Percentiles rank a stretch among this genome's conserved stretches.
phyloP scores from a whole-genome alignment of 192 early-diverging fungal genomes.

The Linnemannia schmuckeri region DNA sequence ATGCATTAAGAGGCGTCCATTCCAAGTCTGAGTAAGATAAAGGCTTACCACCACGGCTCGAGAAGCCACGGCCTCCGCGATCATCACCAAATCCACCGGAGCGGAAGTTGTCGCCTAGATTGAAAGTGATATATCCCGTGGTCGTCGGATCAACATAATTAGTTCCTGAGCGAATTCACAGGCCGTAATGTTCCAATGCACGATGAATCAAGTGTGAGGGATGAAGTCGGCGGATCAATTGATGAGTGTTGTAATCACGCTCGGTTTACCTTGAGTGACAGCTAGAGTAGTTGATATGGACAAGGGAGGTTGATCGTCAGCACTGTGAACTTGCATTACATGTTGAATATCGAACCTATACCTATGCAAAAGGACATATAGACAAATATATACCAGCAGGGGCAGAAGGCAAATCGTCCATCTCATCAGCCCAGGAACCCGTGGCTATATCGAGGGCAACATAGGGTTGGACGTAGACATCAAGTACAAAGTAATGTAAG shows the following conservation, averaged over 20 bases:
- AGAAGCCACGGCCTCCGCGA: slow-evolving; percentile 47
- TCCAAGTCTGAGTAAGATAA: not conserved
- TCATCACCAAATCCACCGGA: slow-evolving; percentile 53
- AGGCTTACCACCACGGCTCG: slow-evolving; percentile 53
- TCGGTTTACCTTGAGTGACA: slow-evolving; percentile 34
- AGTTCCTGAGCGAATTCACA: slow-evolving; percentile 3
- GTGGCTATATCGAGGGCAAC: slow-evolving; percentile 53
- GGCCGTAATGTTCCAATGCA: not conserved
- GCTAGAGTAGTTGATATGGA: slow-evolving; percentile 12
- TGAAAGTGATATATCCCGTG: not conserved
- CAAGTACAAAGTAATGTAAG: not conserved
- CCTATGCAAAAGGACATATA: slow-evolving; percentile 7
- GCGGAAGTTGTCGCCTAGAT: slow-evolving; percentile 34
- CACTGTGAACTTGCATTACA: not conserved
- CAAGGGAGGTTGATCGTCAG: not conserved
- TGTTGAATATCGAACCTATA: not conserved
- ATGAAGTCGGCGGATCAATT: not conserved
- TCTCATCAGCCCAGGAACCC: slow-evolving; percentile 95
- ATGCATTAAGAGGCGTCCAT: not conserved
- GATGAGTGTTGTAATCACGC: slow-evolving; percentile 3
- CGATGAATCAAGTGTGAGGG: not conserved
- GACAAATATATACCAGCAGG: slow-evolving; percentile 68
- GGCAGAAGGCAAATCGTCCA: slow-evolving; percentile 88
- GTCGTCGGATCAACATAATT: not conserved
- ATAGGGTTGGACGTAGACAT: not conserved